These are phyloP conservation scores for Suillus tomentosus DNA, from an alignment of 768 basidiomycete species.

Conservation along the genomic window DNA sequence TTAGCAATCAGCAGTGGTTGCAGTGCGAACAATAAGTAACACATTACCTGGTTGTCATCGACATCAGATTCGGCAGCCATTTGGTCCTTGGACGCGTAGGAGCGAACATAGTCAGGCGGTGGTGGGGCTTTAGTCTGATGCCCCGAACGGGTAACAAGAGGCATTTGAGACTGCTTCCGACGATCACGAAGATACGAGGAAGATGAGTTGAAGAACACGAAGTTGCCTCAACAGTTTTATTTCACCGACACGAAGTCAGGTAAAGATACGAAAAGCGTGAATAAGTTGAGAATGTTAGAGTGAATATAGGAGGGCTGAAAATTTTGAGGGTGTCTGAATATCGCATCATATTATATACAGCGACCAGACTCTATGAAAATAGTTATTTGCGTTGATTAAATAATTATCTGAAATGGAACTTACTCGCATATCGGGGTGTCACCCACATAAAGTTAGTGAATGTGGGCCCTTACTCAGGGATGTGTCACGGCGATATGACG, in stretches of 20 bases:
- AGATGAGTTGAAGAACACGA: conserved; percentile 1
- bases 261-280: neutral
- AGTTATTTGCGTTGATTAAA: neutral
- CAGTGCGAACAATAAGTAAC: neutral
- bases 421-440: no score
- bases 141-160: neutral
- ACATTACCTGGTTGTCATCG: conserved; percentile 5
- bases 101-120: neutral
- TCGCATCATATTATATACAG: neutral
- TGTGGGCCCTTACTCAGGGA: no score
- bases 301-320: neutral
- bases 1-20: neutral
- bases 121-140: neutral
- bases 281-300: neutral
- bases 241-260: conserved; percentile 4
- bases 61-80: neutral
- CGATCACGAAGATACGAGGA: neutral
- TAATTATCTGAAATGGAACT: no score
- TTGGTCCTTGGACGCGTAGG: neutral
- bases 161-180: conserved; percentile 1
- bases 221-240: conserved; percentile 4
- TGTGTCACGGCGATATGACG: no score
- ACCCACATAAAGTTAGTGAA: no score
- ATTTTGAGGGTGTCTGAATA: neutral
- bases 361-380: neutral